phyloP scores from a whole-genome alignment of 2,329 filamentous ascomycete genomes.

The Fusarium liriodendri region DNA sequence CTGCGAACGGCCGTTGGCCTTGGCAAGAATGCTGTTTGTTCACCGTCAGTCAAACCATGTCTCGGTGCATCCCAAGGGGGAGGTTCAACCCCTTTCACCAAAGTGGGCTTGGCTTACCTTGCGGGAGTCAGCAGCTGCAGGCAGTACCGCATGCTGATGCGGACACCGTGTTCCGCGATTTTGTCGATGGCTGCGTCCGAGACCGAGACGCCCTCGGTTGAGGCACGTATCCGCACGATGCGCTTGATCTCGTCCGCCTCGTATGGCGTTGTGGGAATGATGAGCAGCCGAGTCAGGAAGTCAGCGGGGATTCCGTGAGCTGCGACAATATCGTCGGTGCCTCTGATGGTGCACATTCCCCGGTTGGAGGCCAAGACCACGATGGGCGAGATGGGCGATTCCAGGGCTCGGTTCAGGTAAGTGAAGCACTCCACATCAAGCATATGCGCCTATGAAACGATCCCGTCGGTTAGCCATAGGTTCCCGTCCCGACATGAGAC shows the following conservation, averaged over 20 bases:
- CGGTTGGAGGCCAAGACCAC: conserved; percentile 98
- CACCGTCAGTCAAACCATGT: conserved; percentile 47
- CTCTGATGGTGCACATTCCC: conserved; percentile 91
- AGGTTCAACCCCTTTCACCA: conserved; percentile 34
- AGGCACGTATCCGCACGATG: conserved; percentile 87
- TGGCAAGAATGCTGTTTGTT: conserved; percentile 79
- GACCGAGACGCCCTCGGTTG: conserved; percentile 83
- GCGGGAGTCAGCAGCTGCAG: conserved; percentile 91
- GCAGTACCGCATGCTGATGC: conserved; percentile 91
- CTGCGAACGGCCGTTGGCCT: conserved; percentile 81
- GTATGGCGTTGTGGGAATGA: conserved; percentile 94
- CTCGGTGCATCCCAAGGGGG: conserved; percentile 38
- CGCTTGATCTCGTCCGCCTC: conserved; percentile 88
- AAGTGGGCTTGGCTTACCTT: conserved; percentile 60
- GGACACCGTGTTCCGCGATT: conserved; percentile 86
- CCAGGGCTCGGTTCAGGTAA: conserved; percentile 97
- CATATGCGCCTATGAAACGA: conserved; percentile 85
- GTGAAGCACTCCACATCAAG: conserved; percentile 99
- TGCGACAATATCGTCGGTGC: conserved; percentile 82
- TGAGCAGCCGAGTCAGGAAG: conserved; percentile 92
- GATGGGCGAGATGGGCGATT: conserved; percentile 93
- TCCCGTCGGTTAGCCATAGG: conserved; percentile 34
- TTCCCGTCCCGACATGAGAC: conserved; percentile 31
- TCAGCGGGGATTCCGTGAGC: conserved; percentile 96
- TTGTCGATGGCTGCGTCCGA: conserved; percentile 87